A percentile compares a stretch with the other conserved stretches of the same genome.
phyloP scores from a whole-genome alignment of 2,329 filamentous ascomycete species.

The Chaetomiaceae sp. region DNA sequence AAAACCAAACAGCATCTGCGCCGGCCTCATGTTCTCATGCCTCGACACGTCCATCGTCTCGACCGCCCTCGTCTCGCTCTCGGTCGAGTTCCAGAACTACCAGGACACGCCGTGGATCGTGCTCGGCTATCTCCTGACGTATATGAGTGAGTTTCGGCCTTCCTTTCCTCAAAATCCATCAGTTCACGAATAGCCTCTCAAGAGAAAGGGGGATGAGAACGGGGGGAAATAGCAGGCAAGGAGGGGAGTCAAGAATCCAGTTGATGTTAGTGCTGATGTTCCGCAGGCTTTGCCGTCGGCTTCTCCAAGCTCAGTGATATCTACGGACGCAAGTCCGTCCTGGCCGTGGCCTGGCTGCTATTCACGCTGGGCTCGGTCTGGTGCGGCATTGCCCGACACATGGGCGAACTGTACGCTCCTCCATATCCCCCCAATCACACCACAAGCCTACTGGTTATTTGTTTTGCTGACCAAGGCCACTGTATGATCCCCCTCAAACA shows the following conservation, averaged over 20 bases:
- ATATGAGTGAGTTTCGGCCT: conserved; percentile 41
- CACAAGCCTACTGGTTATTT: too few species aligned
- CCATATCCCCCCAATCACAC: too few species aligned
- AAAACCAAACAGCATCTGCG: conserved; percentile 38
- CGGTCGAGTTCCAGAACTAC: conserved; percentile 47
- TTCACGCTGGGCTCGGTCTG: conserved; percentile 53
- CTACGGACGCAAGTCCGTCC: conserved; percentile 49
- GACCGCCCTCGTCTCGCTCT: conserved; percentile 54
- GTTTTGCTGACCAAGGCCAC: background rate
- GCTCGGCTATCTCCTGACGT: conserved; percentile 52
- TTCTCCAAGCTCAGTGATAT: conserved; percentile 57
- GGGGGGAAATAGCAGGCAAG: too few species aligned
- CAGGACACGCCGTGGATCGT: conserved; percentile 51
- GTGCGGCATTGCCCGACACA: conserved; percentile 46
- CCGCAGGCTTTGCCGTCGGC: conserved; percentile 49
- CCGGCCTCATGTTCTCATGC: conserved; percentile 52
- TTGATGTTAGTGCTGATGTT: background rate
- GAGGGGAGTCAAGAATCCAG: too few species aligned
- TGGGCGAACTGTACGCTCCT: conserved; percentile 50
- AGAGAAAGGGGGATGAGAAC: too few species aligned
- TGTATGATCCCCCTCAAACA: conserved; percentile 24
- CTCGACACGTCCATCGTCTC: conserved; percentile 55
- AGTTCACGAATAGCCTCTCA: background rate
- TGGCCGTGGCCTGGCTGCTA: conserved; percentile 48
- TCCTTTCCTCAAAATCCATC: too few species aligned